Conservation (phyloP, 305 asterid species). For the Vinca major region DNA sequence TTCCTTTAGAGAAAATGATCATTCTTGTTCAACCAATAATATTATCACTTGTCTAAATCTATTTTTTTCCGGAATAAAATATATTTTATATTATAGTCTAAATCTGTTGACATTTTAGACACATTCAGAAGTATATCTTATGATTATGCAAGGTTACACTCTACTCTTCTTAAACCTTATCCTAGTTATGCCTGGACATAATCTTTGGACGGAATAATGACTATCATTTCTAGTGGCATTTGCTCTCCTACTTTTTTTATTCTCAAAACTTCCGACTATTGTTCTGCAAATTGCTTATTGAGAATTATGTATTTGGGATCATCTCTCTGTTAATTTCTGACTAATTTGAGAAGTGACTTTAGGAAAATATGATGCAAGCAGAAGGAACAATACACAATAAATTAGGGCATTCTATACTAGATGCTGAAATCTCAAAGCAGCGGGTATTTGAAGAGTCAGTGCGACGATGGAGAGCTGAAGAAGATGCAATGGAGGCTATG, state of each 20-base stretch:
- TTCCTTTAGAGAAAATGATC: neutral
- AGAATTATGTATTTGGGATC: neutral
- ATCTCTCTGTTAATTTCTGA: constrained; percentile 15
- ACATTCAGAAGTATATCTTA: neutral
- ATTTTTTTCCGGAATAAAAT: no score
- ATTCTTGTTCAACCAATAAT: neutral
- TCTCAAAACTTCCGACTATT: no score
- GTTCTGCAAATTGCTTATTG: no score
- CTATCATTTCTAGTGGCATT: no score
- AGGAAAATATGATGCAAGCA: constrained; percentile 36
- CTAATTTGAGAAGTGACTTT: constrained; percentile 23
- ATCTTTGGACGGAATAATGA: neutral
- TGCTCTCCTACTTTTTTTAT: no score
- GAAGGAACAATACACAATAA: constrained; percentile 25
- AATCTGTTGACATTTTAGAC: neutral
- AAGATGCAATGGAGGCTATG: constrained; percentile 44
- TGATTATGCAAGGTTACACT: neutral
- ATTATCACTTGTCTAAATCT: neutral
- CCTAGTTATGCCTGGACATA: neutral
- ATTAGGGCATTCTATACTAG: constrained; percentile 35
- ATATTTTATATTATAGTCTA: neutral
- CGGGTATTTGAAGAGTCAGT: constrained; percentile 38
- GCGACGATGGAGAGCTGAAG: constrained; percentile 51
- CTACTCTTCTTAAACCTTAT: neutral
- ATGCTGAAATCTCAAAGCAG: constrained; percentile 37